Evolutionary conservation across 768 basidiomycete species (phyloP).

Genomic region (Leucocoprinus sp.): DNA sequence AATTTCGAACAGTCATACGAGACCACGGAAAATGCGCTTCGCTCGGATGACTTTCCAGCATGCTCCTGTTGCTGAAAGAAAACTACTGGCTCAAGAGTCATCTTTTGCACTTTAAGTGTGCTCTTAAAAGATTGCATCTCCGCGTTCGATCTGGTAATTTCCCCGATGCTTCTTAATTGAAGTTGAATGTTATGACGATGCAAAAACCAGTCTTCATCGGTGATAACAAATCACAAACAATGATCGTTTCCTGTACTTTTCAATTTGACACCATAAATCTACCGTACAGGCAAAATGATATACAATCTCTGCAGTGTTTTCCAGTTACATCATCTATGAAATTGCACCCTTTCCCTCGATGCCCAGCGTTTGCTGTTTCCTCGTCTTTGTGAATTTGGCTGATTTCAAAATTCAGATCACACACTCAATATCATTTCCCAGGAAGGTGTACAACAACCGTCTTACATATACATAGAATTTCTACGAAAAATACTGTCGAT

Average conservation of each 20-base stretch:
- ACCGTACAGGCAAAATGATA: not conserved
- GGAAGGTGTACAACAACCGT: not conserved
- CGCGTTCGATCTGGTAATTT: conserved; percentile 21
- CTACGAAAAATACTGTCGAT: not conserved
- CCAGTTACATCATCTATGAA: conserved; percentile 10
- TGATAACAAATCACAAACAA: conserved; percentile 47
- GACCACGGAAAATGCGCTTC: conserved; percentile 40
- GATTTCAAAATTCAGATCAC: not conserved
- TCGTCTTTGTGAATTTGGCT: not conserved
- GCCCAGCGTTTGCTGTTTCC: conserved; percentile 5
- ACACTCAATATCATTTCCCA: not conserved
- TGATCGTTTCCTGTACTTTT: conserved; percentile 13
- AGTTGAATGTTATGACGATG: conserved; percentile 35
- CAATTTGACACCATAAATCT: not conserved
- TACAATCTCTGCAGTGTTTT: not conserved
- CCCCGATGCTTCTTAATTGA: conserved; percentile 37
- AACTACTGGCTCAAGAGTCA: conserved; percentile 36
- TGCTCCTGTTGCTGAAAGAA: conserved; percentile 18
- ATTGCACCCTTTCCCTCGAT: conserved; percentile 13
- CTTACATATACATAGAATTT: not conserved
- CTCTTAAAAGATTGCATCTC: conserved; percentile 31
- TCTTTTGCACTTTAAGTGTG: conserved; percentile 66
- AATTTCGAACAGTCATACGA: conserved; percentile 74
- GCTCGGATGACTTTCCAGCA: conserved; percentile 26
- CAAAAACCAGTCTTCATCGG: conserved; percentile 44